Evolutionary conservation across 2,329 filamentous ascomycete species (phyloP).

Genomic region (Fusarium proliferatum): DNA sequence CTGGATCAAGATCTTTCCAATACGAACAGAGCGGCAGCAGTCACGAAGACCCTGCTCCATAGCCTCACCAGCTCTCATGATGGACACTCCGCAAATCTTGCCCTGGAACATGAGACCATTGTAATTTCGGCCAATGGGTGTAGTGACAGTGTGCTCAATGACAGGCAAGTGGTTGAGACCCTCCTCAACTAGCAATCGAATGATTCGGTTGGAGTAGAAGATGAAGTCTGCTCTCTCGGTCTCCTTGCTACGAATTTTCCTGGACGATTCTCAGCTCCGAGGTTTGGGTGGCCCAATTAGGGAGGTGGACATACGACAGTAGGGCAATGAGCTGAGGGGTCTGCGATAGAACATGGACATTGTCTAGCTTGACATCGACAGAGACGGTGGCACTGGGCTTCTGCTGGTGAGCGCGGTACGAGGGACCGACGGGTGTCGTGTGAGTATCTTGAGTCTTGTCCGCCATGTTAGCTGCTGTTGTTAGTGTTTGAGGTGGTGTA

Average conservation of each 20-base stretch:
- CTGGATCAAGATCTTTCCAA: slow-evolving; percentile 98
- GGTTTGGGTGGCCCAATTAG: slow-evolving; percentile 22
- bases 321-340: slow-evolving; percentile 97
- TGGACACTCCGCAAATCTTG: slow-evolving; percentile 98
- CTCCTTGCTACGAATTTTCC: slow-evolving; percentile 93
- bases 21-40: slow-evolving; percentile 96
- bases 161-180: slow-evolving; percentile 96
- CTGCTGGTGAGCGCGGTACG: slow-evolving; percentile 79
- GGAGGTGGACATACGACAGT: slow-evolving; percentile 79
- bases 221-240: slow-evolving; percentile 97
- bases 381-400: slow-evolving; percentile 93
- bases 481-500: slow-evolving; percentile 7
- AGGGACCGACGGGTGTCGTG: slow-evolving; percentile 79
- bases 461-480: slow-evolving; percentile 42
- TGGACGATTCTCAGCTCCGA: slow-evolving; percentile 54
- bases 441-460: slow-evolving; percentile 43
- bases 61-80: slow-evolving; percentile 97
- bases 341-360: slow-evolving; percentile 90
- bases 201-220: slow-evolving; percentile 98
- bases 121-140: slow-evolving; percentile 89
- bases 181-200: slow-evolving; percentile 95
- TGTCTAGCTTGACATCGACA: slow-evolving; percentile 81
- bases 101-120: slow-evolving; percentile 94
- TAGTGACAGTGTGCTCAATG: slow-evolving; percentile 87
- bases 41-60: slow-evolving; percentile 98